These are phyloP conservation scores for Penicillium chermesinum DNA, from an alignment of 495 filamentous ascomycete species.

Conservation along the genomic window DNA sequence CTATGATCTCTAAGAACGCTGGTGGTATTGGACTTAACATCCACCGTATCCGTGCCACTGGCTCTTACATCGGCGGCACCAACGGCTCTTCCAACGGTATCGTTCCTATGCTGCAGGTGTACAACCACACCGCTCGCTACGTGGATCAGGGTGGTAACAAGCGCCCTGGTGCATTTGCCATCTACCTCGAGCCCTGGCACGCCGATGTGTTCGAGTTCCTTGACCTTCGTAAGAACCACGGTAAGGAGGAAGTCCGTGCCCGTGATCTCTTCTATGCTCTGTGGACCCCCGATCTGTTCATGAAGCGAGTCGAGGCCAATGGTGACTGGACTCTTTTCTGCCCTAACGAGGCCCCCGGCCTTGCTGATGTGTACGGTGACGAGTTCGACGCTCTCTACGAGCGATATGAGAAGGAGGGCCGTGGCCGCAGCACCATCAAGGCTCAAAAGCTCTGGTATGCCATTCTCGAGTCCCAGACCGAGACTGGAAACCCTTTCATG, in stretches of 20 bases:
- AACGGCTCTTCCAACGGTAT: slow-evolving; percentile 98
- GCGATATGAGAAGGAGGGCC: slow-evolving; percentile 85
- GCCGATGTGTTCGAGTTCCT: slow-evolving; percentile 96
- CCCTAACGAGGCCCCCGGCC: slow-evolving; percentile 87
- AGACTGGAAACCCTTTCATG: slow-evolving; percentile 99
- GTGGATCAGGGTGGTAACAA: slow-evolving; percentile 99
- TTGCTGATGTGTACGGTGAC: slow-evolving; percentile 94
- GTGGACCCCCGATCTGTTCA: slow-evolving; percentile 98
- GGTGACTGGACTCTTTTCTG: slow-evolving; percentile 96
- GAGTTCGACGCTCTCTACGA: slow-evolving; percentile 95
- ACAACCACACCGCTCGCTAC: slow-evolving; percentile 97
- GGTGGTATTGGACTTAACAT: slow-evolving; percentile 95
- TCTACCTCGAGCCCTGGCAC: slow-evolving; percentile 99
- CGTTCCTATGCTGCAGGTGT: slow-evolving; percentile 95
- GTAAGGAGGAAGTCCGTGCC: slow-evolving; percentile 95
- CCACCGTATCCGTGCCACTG: slow-evolving; percentile 92
- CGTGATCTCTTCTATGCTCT: slow-evolving; percentile 97
- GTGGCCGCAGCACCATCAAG: slow-evolving; percentile 84
- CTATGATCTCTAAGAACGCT: slow-evolving; percentile 98
- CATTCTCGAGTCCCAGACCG: slow-evolving; percentile 94
- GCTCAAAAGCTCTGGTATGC: slow-evolving; percentile 99
- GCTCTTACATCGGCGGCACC: slow-evolving; percentile 94
- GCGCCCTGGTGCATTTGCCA: slow-evolving; percentile 95
- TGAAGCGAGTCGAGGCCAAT: slow-evolving; percentile 97
- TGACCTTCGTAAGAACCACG: slow-evolving; percentile 97